Evolutionary conservation across 2,329 filamentous ascomycete species (phyloP).

Genomic region (Sclerotinia nivalis): DNA sequence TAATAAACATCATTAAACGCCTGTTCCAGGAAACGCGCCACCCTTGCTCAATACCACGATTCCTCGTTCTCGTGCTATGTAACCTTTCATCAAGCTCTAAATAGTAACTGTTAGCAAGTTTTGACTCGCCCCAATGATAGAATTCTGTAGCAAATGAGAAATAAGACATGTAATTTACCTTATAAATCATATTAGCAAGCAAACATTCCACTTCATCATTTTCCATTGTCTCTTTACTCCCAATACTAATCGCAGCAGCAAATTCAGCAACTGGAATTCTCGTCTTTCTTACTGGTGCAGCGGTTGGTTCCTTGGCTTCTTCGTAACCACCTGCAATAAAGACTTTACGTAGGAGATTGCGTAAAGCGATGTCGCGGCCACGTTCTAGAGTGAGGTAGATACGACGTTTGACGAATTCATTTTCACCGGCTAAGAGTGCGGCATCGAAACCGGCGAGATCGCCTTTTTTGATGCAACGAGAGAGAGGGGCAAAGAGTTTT

Average conservation of each 20-base stretch:
- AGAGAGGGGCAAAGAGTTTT: slow-evolving; percentile 75
- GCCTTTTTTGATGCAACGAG: slow-evolving; percentile 75
- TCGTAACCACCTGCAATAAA: slow-evolving; percentile 84
- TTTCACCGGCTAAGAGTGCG: slow-evolving; percentile 77
- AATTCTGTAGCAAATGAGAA: neutral
- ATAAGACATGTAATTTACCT: slow-evolving; percentile 57
- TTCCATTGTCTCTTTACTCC: slow-evolving; percentile 67
- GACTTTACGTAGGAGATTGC: slow-evolving; percentile 89
- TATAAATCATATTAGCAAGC: slow-evolving; percentile 96
- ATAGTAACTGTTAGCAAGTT: slow-evolving; percentile 5
- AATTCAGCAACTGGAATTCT: slow-evolving; percentile 84
- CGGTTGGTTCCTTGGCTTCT: slow-evolving; percentile 67
- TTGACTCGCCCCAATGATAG: slow-evolving; percentile 3
- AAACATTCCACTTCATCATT: slow-evolving; percentile 94
- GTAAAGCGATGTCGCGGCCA: slow-evolving; percentile 84
- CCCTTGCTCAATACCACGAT: slow-evolving; percentile 92
- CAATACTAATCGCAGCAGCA: slow-evolving; percentile 76
- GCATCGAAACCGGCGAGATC: slow-evolving; percentile 82
- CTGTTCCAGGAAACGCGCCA: slow-evolving; percentile 91
- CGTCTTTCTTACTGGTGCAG: slow-evolving; percentile 65
- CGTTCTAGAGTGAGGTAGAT: slow-evolving; percentile 95
- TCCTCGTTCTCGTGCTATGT: slow-evolving; percentile 87
- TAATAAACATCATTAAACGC: slow-evolving; percentile 49
- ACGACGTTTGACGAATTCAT: slow-evolving; percentile 88
- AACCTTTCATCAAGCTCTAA: slow-evolving; percentile 77